Percentiles rank a stretch among this genome's conserved stretches.
phyloP scores from a whole-genome alignment of 1,284 basidiomycete genomes.

The Ganoderma leucocontextum region DNA sequence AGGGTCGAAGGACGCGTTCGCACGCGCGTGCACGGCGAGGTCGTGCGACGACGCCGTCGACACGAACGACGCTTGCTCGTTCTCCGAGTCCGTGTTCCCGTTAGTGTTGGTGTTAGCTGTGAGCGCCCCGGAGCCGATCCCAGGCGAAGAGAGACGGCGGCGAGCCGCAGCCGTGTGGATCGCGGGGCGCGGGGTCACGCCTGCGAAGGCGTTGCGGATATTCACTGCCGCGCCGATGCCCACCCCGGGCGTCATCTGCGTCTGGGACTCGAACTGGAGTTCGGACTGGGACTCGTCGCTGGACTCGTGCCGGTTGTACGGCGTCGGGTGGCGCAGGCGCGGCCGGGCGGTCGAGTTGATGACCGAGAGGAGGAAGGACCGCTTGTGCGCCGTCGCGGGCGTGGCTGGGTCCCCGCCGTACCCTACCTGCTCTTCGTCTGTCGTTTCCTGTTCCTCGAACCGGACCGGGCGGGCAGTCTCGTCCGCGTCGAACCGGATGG shows the following conservation, averaged over 20 bases:
- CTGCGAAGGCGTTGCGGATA: constrained; percentile 62
- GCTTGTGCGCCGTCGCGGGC: constrained; percentile 66
- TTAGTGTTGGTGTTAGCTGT: neutral
- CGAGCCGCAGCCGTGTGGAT: constrained; percentile 21
- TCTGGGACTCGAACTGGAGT: constrained; percentile 11
- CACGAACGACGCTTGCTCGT: constrained; percentile 68
- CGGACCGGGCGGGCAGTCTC: constrained; percentile 33
- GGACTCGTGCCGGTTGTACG: constrained; percentile 57
- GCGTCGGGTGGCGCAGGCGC: constrained; percentile 68
- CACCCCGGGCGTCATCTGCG: constrained; percentile 6
- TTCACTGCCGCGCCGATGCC: constrained; percentile 37
- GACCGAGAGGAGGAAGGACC: constrained; percentile 79
- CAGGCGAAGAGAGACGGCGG: constrained; percentile 60
- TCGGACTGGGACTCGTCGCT: constrained; percentile 29
- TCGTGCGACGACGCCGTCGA: constrained; percentile 88
- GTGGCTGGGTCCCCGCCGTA: constrained; percentile 52
- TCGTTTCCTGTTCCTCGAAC: constrained; percentile 13
- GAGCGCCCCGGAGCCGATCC: constrained; percentile 33
- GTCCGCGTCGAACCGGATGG: constrained; percentile 22
- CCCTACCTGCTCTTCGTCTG: constrained; percentile 21
- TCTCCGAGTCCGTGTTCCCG: constrained; percentile 36
- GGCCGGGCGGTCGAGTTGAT: constrained; percentile 83
- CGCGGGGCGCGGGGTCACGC: constrained; percentile 65
- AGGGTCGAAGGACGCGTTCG: constrained; percentile 86
- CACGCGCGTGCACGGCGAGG: constrained; percentile 78